Percentiles rank a stretch among this genome's conserved stretches.
Conservation (phyloP, 1,284 basidiomycete species). For the Boletus smithii region DNA sequence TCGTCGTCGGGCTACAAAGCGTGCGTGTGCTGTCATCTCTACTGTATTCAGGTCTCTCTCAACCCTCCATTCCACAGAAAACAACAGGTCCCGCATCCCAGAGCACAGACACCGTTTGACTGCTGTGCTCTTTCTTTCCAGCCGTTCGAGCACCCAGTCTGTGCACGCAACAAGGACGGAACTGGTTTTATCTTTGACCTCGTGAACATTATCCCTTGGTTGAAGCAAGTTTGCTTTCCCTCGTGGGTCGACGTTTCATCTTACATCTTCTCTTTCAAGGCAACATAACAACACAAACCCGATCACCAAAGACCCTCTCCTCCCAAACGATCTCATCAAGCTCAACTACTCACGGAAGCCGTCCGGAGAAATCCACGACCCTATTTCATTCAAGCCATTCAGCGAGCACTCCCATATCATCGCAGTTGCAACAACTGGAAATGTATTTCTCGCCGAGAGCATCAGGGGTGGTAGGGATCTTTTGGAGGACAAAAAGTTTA, state of each 20-base stretch:
- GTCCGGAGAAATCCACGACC: conserved; percentile 83
- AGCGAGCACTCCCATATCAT: conserved; percentile 90
- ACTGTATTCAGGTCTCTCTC: not conserved
- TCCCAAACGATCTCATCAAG: conserved; percentile 78
- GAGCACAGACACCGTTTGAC: conserved; percentile 76
- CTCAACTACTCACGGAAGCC: conserved; percentile 84
- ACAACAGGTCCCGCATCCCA: conserved; percentile 58
- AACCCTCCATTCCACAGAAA: conserved; percentile 46
- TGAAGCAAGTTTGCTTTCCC: conserved; percentile 63
- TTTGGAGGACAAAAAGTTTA: conserved; percentile 81
- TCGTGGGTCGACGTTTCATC: conserved; percentile 15
- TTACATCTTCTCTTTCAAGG: conserved; percentile 37
- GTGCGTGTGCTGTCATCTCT: conserved; percentile 40
- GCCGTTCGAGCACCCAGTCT: conserved; percentile 87
- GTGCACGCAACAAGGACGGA: conserved; percentile 75
- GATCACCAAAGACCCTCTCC: conserved; percentile 79
- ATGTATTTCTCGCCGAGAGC: conserved; percentile 88
- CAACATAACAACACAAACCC: conserved; percentile 81
- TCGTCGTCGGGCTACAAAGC: conserved; percentile 69
- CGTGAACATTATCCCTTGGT: conserved; percentile 88
- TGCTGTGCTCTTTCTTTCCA: conserved; percentile 92
- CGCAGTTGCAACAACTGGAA: conserved; percentile 85
- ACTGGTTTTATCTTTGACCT: conserved; percentile 83
- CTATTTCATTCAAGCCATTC: conserved; percentile 91
- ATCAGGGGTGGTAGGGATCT: conserved; percentile 87